These are phyloP conservation scores for Cercospora zeae-maydis DNA, from an alignment of 2,329 filamentous ascomycete species.

Conservation along the genomic window DNA sequence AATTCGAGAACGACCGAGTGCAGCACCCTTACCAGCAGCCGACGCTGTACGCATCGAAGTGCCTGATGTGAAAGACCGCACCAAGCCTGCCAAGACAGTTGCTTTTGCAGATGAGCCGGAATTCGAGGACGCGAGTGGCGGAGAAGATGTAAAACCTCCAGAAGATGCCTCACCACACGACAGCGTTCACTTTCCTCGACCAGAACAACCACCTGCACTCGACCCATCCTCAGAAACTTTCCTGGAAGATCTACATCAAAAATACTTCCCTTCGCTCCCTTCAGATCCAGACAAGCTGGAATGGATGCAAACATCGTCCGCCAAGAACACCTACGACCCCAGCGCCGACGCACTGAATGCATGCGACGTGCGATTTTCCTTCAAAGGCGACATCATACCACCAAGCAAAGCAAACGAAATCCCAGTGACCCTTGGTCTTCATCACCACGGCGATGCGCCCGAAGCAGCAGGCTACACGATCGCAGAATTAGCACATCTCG, in stretches of 20 bases:
- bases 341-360: conserved; percentile 67
- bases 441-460: conserved; percentile 89
- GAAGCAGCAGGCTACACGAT: conserved; percentile 94
- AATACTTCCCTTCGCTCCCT: conserved; percentile 88
- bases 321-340: conserved; percentile 72
- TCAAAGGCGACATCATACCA: conserved; percentile 74
- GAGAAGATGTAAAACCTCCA: neutral
- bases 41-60: neutral
- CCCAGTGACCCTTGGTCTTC: conserved; percentile 73
- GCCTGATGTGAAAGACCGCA: conserved; percentile 5
- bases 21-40: neutral
- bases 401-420: conserved; percentile 71
- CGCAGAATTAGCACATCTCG: conserved; percentile 74
- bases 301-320: conserved; percentile 74
- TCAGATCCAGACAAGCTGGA: conserved; percentile 80
- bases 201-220: conserved; percentile 62
- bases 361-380: conserved; percentile 81
- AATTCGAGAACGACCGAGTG: neutral
- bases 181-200: conserved; percentile 58
- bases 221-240: conserved; percentile 82
- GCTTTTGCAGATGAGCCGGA: conserved; percentile 24
- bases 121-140: conserved; percentile 3
- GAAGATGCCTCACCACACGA: conserved; percentile 20
- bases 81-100: conserved; percentile 26
- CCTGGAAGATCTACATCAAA: conserved; percentile 76